Conservation (phyloP, 2,329 filamentous ascomycete genomes). For the Paraphoma sp. region DNA sequence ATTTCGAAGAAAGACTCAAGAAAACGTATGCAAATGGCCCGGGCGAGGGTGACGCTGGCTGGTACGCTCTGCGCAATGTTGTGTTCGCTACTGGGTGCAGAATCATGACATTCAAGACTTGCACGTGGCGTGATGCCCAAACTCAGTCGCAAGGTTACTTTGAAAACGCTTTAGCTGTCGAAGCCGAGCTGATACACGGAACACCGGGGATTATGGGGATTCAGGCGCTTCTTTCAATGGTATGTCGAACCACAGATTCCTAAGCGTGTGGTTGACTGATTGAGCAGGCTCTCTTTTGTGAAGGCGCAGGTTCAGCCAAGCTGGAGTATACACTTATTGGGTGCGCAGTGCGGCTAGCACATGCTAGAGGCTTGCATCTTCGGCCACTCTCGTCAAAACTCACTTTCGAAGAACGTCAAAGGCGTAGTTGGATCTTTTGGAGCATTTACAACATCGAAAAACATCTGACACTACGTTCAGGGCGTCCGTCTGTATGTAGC, state of each 20-base stretch:
- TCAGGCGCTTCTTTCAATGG: not conserved
- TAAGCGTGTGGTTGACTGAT: not conserved
- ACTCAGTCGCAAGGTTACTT: not conserved
- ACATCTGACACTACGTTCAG: not conserved
- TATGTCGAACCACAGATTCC: not conserved
- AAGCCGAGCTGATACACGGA: conserved; percentile 1
- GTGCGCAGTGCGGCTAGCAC: not conserved
- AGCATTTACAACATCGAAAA: conserved; percentile 3
- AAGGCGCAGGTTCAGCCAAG: not conserved
- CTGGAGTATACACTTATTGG: not conserved
- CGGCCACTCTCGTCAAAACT: not conserved
- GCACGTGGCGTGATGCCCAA: conserved; percentile 1
- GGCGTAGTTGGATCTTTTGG: conserved; percentile 4
- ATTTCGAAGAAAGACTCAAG: not conserved
- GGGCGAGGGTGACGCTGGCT: not conserved
- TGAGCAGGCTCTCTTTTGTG: not conserved
- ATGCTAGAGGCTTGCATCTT: not conserved
- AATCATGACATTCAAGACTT: not conserved
- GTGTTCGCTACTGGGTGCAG: not conserved
- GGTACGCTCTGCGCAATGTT: not conserved
- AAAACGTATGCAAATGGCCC: not conserved
- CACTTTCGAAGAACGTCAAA: not conserved
- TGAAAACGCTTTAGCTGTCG: conserved; percentile 3
- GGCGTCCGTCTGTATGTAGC: not conserved
- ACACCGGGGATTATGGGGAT: not conserved